Base-by-base conservation (phyloP, 2,329 filamentous ascomycete genomes). In the Ophiocordyceps camponoti-rufipedis region DNA sequence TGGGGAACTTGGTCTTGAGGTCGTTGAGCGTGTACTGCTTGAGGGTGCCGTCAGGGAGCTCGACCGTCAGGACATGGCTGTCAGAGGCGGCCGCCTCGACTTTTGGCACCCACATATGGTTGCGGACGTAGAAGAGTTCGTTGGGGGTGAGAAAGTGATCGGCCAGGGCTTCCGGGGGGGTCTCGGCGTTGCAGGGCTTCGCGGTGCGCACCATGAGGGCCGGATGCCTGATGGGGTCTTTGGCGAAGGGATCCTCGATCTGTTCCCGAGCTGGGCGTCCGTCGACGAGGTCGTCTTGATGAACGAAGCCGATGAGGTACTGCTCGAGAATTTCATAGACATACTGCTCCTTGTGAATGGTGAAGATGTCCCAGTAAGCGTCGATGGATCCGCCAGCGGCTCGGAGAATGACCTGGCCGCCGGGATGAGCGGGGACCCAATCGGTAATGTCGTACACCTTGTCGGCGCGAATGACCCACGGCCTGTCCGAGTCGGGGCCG, bases 361-460 rank as follows among this genome's bases (percentile, higher is more conserved):
- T 67, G 55, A 83, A 83, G 45, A 83, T 80, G 48, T 80, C 66
- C 79, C 79, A 83, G 59, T 81, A 82, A 0, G 73, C 71, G 44
- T 83, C 78, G 44, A 83, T 72, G 46, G 70, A 72, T 35, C 73
- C 71, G 4, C 79, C 79, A 1, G 75, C 77, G 1, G 79, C 79
- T 29, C 74, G 70, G 9, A 82, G 63, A 48, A 83, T 83, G 13
- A 83, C 75, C 45, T 80, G 73, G 40, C 79, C 79, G 4, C 79
- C 79, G 0, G 79, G 79, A 54, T 83, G 79, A 1, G 70, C 75
- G 1, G 67, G 62, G 19, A 82, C 62, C 75, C 78, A 83, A 44
- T 81, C 75, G 1, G 78, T 82, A 45, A 83, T 82, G 53, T 83
- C 74, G 64, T 82, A 83, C 18, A 83, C 77, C 47, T 75, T 74